These are phyloP conservation scores for Detonula confervacea DNA, from an alignment of 352 stramenopile species.

Conservation along the genomic window DNA sequence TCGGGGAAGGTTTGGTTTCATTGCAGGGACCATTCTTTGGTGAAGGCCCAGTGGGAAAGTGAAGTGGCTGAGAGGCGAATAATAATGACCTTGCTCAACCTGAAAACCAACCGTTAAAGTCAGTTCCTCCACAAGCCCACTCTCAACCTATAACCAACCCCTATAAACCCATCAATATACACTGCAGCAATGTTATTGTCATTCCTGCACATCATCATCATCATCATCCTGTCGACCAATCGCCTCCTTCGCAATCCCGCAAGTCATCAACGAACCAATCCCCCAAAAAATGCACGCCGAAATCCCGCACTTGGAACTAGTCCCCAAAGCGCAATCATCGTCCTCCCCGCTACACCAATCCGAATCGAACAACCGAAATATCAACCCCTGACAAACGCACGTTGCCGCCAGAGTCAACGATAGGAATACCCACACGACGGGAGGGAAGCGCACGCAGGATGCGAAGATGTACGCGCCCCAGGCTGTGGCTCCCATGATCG, in stretches of 20 bases:
- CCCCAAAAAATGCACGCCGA: slow-evolving; percentile 34
- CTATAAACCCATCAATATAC: no score
- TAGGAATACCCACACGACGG: slow-evolving; percentile 24
- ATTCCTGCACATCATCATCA: no score
- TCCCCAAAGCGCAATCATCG: slow-evolving; percentile 22
- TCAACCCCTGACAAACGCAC: slow-evolving; percentile 27
- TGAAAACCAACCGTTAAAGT: no score
- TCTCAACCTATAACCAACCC: no score
- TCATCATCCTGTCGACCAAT: background rate
- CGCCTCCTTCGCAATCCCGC: slow-evolving; percentile 25
- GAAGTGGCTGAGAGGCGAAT: no score
- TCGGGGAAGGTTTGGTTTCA: no score
- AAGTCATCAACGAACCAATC: slow-evolving; percentile 34
- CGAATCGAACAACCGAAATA: slow-evolving; percentile 29
- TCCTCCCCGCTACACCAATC: slow-evolving; percentile 17
- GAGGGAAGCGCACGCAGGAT: slow-evolving; percentile 22
- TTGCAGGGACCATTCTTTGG: no score
- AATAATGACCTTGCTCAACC: no score
- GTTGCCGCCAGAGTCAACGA: slow-evolving; percentile 26
- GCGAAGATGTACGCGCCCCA: slow-evolving; percentile 29
- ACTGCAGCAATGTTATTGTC: no score
- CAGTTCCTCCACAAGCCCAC: no score
- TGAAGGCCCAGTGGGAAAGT: no score
- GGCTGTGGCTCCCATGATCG: slow-evolving; percentile 24
- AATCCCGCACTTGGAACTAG: slow-evolving; percentile 25